phyloP scores from a whole-genome alignment of 768 basidiomycete genomes.

The Aureoboletus auriporus region DNA sequence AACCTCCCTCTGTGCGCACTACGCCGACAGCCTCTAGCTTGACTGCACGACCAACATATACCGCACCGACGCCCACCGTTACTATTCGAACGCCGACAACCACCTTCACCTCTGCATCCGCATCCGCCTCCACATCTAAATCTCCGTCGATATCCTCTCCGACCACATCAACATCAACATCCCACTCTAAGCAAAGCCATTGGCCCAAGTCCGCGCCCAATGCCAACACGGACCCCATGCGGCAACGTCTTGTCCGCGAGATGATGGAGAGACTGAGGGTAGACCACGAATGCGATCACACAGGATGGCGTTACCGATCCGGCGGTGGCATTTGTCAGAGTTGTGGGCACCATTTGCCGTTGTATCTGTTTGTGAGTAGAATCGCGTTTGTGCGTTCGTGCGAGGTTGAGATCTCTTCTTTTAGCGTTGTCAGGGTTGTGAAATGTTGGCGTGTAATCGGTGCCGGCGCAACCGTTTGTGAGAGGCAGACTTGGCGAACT shows the following conservation, averaged over 20 bases:
- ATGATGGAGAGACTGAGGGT: conserved; percentile 39
- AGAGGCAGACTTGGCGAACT: not conserved
- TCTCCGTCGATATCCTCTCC: not conserved
- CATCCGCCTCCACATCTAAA: not conserved
- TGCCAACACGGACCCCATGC: not conserved
- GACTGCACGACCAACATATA: not conserved
- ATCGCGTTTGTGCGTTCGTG: not conserved
- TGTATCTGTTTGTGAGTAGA: conserved; percentile 47
- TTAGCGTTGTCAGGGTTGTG: conserved; percentile 33
- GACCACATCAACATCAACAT: not conserved
- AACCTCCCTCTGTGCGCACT: not conserved
- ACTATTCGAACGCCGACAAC: not conserved
- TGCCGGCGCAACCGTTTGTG: conserved; percentile 35
- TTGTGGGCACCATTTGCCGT: conserved; percentile 37
- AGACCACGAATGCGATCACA: conserved; percentile 51
- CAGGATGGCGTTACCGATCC: conserved; percentile 40
- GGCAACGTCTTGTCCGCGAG: conserved; percentile 24
- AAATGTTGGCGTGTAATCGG: conserved; percentile 32
- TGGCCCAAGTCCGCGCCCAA: not conserved
- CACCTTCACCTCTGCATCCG: not conserved
- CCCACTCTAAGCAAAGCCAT: not conserved
- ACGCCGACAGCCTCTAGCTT: conserved; percentile 1
- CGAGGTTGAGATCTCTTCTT: not conserved
- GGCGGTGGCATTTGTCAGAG: conserved; percentile 46
- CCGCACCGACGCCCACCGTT: not conserved